Evolutionary conservation across 176 grass and related monocot species (phyloP).

Genomic region (Cenchrus fungigraminus): DNA sequence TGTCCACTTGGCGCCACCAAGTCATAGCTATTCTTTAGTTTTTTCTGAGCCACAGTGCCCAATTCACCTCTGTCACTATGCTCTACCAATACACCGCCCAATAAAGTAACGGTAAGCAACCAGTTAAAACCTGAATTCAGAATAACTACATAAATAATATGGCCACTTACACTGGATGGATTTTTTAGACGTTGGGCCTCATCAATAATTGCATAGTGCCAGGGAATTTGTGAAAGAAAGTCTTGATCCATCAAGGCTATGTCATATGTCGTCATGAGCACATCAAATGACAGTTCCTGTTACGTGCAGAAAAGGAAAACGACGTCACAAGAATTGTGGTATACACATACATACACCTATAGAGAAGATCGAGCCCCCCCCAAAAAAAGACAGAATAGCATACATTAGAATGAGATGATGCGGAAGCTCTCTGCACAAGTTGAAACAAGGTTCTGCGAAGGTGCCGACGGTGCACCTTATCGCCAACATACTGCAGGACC

Average conservation of each 20-base stretch:
- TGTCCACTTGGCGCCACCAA: not conserved
- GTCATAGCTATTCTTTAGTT: not conserved
- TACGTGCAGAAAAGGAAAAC: conserved; percentile 12
- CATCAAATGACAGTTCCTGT: conserved; percentile 79
- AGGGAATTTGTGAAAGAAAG: conserved; percentile 93
- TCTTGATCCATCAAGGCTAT: conserved; percentile 82
- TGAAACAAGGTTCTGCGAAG: conserved; percentile 63
- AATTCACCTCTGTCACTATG: not conserved
- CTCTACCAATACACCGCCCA: conserved; percentile 19
- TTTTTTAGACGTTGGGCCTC: conserved; percentile 93
- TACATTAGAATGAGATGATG: conserved; percentile 51
- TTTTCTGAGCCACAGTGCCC: not conserved
- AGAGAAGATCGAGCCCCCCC: not conserved
- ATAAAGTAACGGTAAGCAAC: not conserved
- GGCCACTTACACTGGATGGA: conserved; percentile 69
- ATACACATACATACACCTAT: not conserved
- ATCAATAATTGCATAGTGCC: conserved; percentile 76
- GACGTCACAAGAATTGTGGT: not conserved
- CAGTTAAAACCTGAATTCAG: not conserved
- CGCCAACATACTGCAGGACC: conserved; percentile 70
- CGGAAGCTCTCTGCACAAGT: conserved; percentile 41
- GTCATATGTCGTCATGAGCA: conserved; percentile 89
- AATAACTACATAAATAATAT: not conserved
- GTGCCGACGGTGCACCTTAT: conserved; percentile 62
- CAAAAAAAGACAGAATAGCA: not conserved